Conservation (phyloP, 768 basidiomycete genomes). For the Naganishia vaughanmartiniae region DNA sequence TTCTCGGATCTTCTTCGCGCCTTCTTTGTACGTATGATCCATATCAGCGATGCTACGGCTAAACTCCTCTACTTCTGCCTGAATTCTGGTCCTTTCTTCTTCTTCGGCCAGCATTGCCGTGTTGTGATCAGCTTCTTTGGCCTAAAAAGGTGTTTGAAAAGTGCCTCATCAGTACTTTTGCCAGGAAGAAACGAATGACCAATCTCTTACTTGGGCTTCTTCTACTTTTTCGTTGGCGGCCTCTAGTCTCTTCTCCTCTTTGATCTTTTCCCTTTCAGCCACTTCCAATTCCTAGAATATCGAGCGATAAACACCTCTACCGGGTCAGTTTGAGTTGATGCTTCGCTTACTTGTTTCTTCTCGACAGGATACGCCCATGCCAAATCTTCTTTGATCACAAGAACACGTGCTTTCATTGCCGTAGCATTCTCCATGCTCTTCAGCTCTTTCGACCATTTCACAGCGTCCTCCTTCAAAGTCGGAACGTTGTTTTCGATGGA, state of each 20-base stretch:
- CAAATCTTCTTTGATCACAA: slow-evolving; percentile 70
- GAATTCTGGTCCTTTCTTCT: slow-evolving; percentile 1
- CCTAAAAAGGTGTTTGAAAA: neutral
- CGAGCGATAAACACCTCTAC: neutral
- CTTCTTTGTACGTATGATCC: slow-evolving; percentile 13
- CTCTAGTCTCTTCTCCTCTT: slow-evolving; percentile 54
- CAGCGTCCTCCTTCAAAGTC: slow-evolving; percentile 20
- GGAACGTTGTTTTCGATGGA: slow-evolving; percentile 65
- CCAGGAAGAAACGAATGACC: neutral
- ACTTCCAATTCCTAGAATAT: slow-evolving; percentile 1
- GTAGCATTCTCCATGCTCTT: slow-evolving; percentile 76
- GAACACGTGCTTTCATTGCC: slow-evolving; percentile 64
- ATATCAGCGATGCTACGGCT: neutral
- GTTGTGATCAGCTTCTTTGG: neutral
- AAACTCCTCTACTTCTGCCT: slow-evolving; percentile 14
- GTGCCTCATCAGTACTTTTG: neutral
- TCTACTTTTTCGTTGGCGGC: slow-evolving; percentile 17
- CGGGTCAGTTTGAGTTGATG: neutral
- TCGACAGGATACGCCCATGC: slow-evolving; percentile 80
- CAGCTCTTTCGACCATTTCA: slow-evolving; percentile 23
- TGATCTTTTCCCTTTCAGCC: slow-evolving; percentile 54
- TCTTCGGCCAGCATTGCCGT: slow-evolving; percentile 9
- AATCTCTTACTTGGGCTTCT: slow-evolving; percentile 8
- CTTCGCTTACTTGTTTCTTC: slow-evolving; percentile 65
- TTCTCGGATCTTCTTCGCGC: slow-evolving; percentile 9